Evolutionary conservation across 2,329 filamentous ascomycete species (phyloP).

Genomic region (Sphaerulina vaccinii): DNA sequence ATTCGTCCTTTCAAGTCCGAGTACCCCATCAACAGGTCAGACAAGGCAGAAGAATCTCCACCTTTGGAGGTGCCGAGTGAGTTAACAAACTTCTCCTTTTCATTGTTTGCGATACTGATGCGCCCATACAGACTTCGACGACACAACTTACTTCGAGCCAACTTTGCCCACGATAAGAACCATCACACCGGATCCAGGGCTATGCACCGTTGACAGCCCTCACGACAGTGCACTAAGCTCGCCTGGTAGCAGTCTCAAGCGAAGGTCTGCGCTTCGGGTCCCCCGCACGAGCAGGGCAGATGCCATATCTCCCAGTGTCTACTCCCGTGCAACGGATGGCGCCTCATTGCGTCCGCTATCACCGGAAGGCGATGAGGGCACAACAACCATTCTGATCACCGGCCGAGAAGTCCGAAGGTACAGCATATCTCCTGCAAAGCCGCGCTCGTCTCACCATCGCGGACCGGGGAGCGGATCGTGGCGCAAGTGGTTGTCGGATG

Average conservation of each 20-base stretch:
- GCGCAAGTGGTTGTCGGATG: conserved; percentile 48
- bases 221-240: conserved; percentile 7
- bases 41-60: conserved; percentile 1
- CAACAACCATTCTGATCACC: conserved; percentile 45
- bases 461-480: conserved; percentile 44
- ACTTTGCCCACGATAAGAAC: conserved; percentile 28
- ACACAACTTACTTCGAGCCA: conserved; percentile 8
- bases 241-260: conserved; percentile 23
- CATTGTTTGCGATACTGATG: no score
- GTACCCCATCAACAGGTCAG: conserved; percentile 6
- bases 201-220: conserved; percentile 22
- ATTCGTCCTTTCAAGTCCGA: conserved; percentile 46
- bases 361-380: conserved; percentile 29
- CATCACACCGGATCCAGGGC: conserved; percentile 28
- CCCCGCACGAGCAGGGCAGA: conserved; percentile 10
- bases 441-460: conserved; percentile 3
- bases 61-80: conserved; percentile 1
- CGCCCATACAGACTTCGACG: neutral
- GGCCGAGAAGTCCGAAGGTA: conserved; percentile 47
- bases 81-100: neutral
- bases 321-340: conserved; percentile 46
- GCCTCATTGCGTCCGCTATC: conserved; percentile 35
- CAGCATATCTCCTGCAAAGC: conserved; percentile 36
- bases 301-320: conserved; percentile 46
- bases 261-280: conserved; percentile 25